Evolutionary conservation across 1,284 basidiomycete genomes (phyloP), one percentile per base, ranked within the genome.

Genomic region (Hypsizygus ulmarius): DNA sequence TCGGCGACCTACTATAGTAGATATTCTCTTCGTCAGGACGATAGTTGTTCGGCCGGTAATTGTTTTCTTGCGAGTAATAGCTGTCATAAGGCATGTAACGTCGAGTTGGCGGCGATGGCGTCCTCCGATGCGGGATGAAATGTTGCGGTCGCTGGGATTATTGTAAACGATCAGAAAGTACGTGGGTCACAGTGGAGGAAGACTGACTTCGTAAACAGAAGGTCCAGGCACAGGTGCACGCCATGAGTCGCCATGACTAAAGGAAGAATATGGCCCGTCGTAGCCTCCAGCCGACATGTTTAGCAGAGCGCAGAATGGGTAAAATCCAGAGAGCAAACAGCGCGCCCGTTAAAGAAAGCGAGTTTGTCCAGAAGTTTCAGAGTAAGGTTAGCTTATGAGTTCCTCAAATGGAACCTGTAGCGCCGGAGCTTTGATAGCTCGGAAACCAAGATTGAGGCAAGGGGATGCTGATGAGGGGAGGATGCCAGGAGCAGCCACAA

Each of bases 41-140:
- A 57, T 78, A 79, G 52, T 53, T 69, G 53, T 70, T 74, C 15
- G 70, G 54, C 37, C 64, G 48, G 45, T 64, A 64, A 33, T 50
- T 56, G 40, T 64, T 59, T 40, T 74, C 70, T 51, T 71, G 55
- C 10, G 71, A 71, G 33, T 68, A 65, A 59, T 79, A 82, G 42
- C 72, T 71, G 58, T 82, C 77, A 53, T 77, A 80, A 25, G 71
- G 58, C n/a, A 57, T 44, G 50, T 62, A 69, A 50, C 70, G 64
- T 50, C 77, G 70, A 43, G 71, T 64, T 32, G 80, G 77, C 39
- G 80, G 77, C 41, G 78, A 77, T 43, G 71, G 71, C 43, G 69
- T 74, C 59, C 66, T 68, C 45, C 70, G 72, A 52, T 71, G 72
- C 39, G 63, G 35, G 50, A 63, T 51, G 43, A 62, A 51, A 52